Evolutionary conservation across 179 eudicot species (phyloP), one percentile per base, ranked within the genome.

Genomic region (Beta lomatogona): DNA sequence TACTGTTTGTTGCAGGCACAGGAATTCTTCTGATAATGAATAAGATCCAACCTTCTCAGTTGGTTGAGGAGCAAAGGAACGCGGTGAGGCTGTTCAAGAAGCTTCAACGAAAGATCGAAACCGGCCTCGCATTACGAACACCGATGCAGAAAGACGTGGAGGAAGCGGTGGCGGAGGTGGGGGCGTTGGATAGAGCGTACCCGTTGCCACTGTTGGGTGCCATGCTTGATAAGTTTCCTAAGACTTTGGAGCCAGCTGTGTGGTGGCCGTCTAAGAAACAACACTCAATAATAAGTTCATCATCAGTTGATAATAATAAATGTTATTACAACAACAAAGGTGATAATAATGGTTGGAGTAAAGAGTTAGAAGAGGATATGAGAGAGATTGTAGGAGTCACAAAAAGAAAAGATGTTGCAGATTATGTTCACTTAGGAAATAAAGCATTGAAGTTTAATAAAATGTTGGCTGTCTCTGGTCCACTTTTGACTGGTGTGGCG

Each of bases 371-470:
- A 77, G 89, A 84, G 36, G 89, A 89, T 44, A 76, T 91, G 83
- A 88, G 81, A 25, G 88, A 88, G 25, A 77, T 91, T 0, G 79
- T 84, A 14, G 78, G 71, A 1, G 83, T 86, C 4, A 78, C 89
- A 13, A 70, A 83, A n/a, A 77, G 19, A 11, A 91, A 82, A 19
- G 92, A 91, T 71, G 72, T 79, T 59, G 88, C 81, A 21, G 93
- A 92, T 44, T 91, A 91, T 79, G 57, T 82, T 57, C 88, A 82
- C 36, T 70, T 91, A 57, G 91, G 90, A 11, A 83, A 80, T 44
- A 92, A 88, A 67, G 93, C 90, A 21, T 79, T 92, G 83, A 85
- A 86, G 66, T 48, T 89, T 13, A 89, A 86, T 84, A 89, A 90
- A 75, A 50, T 73, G 66, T 65, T 91, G 60, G 95, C 93, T 31